Conservation (phyloP, 495 filamentous ascomycete genomes). For the Aspergillus biplanus region DNA sequence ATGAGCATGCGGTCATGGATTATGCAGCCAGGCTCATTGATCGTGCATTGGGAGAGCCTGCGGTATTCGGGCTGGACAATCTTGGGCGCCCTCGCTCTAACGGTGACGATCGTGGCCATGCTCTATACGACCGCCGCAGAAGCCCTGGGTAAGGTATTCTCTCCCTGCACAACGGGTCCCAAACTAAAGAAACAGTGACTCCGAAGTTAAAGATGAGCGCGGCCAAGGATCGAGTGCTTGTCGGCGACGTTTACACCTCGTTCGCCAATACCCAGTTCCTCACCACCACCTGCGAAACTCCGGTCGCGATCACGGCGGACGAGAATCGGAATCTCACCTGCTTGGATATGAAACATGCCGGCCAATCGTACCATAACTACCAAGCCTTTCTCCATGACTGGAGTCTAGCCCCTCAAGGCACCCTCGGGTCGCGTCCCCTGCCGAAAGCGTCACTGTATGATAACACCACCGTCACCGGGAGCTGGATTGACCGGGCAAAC, state of each 20-base stretch:
- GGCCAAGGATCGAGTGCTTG: slow-evolving; percentile 45
- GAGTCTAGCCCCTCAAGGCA: slow-evolving; percentile 36
- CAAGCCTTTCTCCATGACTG: slow-evolving; percentile 52
- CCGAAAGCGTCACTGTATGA: slow-evolving; percentile 63
- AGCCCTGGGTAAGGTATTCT: slow-evolving; percentile 51
- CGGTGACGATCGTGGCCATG: slow-evolving; percentile 63
- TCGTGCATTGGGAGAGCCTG: slow-evolving; percentile 66
- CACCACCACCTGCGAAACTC: slow-evolving; percentile 57
- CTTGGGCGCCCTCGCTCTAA: slow-evolving; percentile 60
- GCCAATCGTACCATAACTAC: slow-evolving; percentile 61
- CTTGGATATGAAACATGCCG: slow-evolving; percentile 64
- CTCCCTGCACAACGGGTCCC: neutral
- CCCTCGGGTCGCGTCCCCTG: slow-evolving; percentile 47
- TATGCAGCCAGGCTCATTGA: slow-evolving; percentile 65
- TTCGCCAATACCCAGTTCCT: slow-evolving; percentile 64
- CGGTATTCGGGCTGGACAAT: slow-evolving; percentile 62
- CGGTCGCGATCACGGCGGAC: slow-evolving; percentile 49
- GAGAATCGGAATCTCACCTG: slow-evolving; percentile 53
- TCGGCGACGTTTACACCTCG: slow-evolving; percentile 56
- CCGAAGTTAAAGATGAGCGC: slow-evolving; percentile 63
- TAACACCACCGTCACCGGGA: slow-evolving; percentile 64
- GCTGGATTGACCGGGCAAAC: slow-evolving; percentile 61
- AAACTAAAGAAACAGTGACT: slow-evolving; percentile 47
- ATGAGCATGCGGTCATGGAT: slow-evolving; percentile 68
- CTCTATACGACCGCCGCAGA: slow-evolving; percentile 77